phyloP scores from a whole-genome alignment of 1,284 basidiomycete species.

The Erythrobasidium hasegawianum region DNA sequence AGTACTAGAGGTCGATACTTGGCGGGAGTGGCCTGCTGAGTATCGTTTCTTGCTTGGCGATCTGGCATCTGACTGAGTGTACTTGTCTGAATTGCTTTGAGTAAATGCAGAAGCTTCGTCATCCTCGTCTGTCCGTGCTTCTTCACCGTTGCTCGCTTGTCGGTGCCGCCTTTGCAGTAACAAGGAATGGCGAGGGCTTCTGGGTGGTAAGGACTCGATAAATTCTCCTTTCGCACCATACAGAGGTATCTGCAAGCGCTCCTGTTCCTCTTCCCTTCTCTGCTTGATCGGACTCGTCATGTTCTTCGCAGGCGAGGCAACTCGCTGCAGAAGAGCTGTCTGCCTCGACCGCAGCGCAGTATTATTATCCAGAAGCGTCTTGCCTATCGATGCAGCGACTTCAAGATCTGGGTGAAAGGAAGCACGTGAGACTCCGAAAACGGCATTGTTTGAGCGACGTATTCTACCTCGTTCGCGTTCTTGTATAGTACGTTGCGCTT shows the following conservation, averaged over 20 bases:
- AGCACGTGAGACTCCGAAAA: conserved; percentile 1
- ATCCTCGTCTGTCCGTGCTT: no score
- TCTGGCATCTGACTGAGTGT: no score
- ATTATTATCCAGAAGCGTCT: conserved; percentile 65
- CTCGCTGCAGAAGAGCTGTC: conserved; percentile 60
- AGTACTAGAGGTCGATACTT: no score
- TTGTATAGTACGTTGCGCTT: conserved; percentile 61
- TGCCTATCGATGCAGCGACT: conserved; percentile 63
- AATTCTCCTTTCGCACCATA: conserved; percentile 25
- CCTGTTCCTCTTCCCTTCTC: conserved; percentile 22
- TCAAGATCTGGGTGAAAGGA: conserved; percentile 57
- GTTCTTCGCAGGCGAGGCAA: conserved; percentile 49
- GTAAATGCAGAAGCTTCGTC: no score
- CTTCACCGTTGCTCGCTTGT: no score
- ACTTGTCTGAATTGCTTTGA: no score
- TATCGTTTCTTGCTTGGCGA: no score
- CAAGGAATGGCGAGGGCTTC: conserved; percentile 2
- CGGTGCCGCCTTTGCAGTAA: no score
- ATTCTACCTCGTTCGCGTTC: conserved; percentile 67
- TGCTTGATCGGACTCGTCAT: conserved; percentile 41
- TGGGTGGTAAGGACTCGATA: conserved; percentile 14
- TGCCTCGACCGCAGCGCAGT: conserved; percentile 64
- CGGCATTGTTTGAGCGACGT: background rate
- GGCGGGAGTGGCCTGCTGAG: no score
- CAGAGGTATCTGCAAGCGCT: background rate